Conservation (phyloP, 2,329 filamentous ascomycete genomes). For the Penicillium sp. region DNA sequence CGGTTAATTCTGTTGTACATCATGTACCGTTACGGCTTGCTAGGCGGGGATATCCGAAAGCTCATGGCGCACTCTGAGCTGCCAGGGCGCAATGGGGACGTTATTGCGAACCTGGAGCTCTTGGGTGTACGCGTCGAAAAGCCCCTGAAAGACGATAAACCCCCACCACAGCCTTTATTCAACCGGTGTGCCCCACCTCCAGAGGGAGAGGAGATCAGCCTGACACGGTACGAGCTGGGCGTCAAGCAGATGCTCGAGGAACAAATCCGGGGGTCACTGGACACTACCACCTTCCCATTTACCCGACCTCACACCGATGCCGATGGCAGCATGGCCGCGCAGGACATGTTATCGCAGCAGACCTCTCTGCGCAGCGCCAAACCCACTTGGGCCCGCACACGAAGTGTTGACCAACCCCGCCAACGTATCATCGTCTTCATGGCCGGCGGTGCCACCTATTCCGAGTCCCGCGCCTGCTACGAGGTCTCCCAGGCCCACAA, state of each 20-base stretch:
- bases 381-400: constrained; percentile 89
- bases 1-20: constrained; percentile 84
- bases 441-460: constrained; percentile 92
- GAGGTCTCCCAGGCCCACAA: constrained; percentile 72
- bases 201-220: constrained; percentile 72
- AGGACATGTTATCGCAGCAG: constrained; percentile 53
- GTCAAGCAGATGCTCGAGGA: constrained; percentile 82
- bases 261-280: constrained; percentile 65
- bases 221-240: constrained; percentile 83
- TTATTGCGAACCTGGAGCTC: constrained; percentile 73
- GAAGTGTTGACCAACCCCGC: constrained; percentile 73
- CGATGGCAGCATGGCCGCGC: constrained; percentile 44
- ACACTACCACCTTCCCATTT: constrained; percentile 68
- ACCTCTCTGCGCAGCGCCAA: constrained; percentile 87
- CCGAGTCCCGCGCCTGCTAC: constrained; percentile 86
- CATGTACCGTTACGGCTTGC: constrained; percentile 80
- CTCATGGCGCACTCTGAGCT: constrained; percentile 81
- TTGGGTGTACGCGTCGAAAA: constrained; percentile 74
- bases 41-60: constrained; percentile 79
- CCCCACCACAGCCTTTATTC: constrained; percentile 68
- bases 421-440: constrained; percentile 93
- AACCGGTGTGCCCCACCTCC: constrained; percentile 60
- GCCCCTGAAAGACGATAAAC: constrained; percentile 75
- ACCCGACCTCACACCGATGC: constrained; percentile 64
- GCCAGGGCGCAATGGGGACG: constrained; percentile 69